Conservation (phyloP, 2,329 filamentous ascomycete genomes). For the Alternaria hordeiaustralica region DNA sequence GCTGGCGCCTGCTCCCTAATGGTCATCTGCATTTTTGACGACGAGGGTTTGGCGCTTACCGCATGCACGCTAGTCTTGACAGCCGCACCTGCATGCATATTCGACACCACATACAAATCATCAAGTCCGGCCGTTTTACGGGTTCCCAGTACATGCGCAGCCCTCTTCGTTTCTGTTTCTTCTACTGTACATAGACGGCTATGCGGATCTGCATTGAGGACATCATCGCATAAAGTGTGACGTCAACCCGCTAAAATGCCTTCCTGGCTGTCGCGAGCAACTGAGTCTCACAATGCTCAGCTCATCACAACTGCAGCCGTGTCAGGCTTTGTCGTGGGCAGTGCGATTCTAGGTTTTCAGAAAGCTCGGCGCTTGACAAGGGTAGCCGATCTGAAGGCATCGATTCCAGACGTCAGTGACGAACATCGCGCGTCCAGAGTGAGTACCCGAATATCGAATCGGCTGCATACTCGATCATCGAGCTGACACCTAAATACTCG, state of each 20-base stretch:
- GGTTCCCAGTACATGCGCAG: neutral
- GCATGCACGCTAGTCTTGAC: slow-evolving; percentile 19
- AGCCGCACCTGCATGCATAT: slow-evolving; percentile 5
- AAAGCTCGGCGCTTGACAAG: slow-evolving; percentile 61
- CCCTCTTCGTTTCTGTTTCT: neutral
- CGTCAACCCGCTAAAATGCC: slow-evolving; percentile 45
- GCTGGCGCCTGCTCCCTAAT: slow-evolving; percentile 31
- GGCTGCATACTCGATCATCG: neutral
- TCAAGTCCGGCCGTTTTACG: slow-evolving; percentile 1
- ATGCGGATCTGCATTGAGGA: neutral
- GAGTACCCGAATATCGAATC: slow-evolving; percentile 23
- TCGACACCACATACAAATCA: slow-evolving; percentile 11
- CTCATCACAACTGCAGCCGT: slow-evolving; percentile 73
- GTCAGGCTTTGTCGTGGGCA: slow-evolving; percentile 56
- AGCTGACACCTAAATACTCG: slow-evolving; percentile 45
- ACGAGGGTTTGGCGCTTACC: slow-evolving; percentile 28
- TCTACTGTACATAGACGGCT: slow-evolving; percentile 10
- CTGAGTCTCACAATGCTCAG: slow-evolving; percentile 61
- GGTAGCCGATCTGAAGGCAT: slow-evolving; percentile 65
- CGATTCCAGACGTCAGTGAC: slow-evolving; percentile 63
- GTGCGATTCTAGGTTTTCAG: slow-evolving; percentile 64
- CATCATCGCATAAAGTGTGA: slow-evolving; percentile 1
- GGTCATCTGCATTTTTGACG: slow-evolving; percentile 38
- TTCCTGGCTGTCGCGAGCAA: slow-evolving; percentile 54
- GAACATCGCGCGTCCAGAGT: slow-evolving; percentile 60